Percentiles rank a stretch among this genome's conserved stretches.
Conservation (phyloP, 2,329 filamentous ascomycete species). For the Exserohilum turcica region DNA sequence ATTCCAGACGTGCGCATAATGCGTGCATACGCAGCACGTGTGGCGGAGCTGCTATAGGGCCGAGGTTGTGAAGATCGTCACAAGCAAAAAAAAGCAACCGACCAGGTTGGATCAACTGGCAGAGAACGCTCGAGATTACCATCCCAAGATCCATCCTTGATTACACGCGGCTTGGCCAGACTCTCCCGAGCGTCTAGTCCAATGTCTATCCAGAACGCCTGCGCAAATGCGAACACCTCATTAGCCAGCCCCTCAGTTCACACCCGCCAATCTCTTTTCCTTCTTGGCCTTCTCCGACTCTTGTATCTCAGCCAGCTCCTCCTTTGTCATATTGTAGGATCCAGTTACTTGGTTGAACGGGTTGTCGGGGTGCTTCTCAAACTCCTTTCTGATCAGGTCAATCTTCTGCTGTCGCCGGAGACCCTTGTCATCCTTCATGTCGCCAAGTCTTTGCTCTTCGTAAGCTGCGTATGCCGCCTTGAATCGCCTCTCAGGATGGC, state of each 20-base stretch:
- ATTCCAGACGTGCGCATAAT: background rate
- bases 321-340: constrained; percentile 75
- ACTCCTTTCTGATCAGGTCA: constrained; percentile 85
- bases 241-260: constrained; percentile 6
- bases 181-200: constrained; percentile 1
- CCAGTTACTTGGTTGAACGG: constrained; percentile 87
- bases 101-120: background rate
- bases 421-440: constrained; percentile 86
- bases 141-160: background rate
- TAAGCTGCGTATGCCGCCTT: constrained; percentile 84
- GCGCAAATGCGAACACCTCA: constrained; percentile 7
- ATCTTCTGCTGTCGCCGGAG: constrained; percentile 83
- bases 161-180: background rate
- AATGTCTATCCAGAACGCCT: constrained; percentile 24
- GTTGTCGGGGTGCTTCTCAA: constrained; percentile 92
- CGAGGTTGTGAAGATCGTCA: constrained; percentile 3
- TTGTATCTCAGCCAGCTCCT: constrained; percentile 72
- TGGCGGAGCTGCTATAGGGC: background rate
- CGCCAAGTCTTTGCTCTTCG: constrained; percentile 78
- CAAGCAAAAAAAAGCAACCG: constrained; percentile 5
- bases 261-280: constrained; percentile 66
- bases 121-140: background rate
- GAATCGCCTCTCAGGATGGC: constrained; percentile 85
- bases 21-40: background rate
- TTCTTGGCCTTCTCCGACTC: constrained; percentile 73